Evolutionary conservation across 352 stramenopile species (phyloP), one percentile per base, ranked within the genome.

Genomic region (Phytophthora sp.): DNA sequence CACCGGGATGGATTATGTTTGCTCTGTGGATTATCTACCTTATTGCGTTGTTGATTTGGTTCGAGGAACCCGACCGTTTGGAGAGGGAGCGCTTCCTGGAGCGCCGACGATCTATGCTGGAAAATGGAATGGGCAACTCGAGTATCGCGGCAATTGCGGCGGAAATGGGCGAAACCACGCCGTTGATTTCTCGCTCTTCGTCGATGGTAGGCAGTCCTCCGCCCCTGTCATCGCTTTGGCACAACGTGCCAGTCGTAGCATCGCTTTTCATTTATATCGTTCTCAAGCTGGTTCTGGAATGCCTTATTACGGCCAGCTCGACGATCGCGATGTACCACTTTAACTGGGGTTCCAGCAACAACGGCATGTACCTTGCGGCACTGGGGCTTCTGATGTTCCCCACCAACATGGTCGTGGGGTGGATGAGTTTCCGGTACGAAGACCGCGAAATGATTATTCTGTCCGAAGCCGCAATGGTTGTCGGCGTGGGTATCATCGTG

Each of bases 351-450:
- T 89, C 86, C 23, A 92, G 78, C 31, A 72, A 86, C 38, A 89
- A 86, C 42, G 94, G 92, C 17, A 74, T 95, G 26, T 98, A 96
- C 61, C 74, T 98, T 42, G 89, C 90, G 23, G 78, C 89, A 20
- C 66, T 98, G 12, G 92, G 89, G 7, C 68, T 97, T 34, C 76
- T 97, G 38, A 96, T 98, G 85, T 97, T 98, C 60, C 94, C 94
- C 15, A 94, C 88, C 28, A 98, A 98, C 56, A 77, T 95, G 42
- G 65, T 94, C 15, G 89, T 98, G 18, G 92, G 90, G 39, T 91
- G 85, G 63, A 78, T 98, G 45, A 95, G 87, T 61, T 87, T 89
- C 51, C 83, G 78, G 15, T 97, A 97, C 54, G 89, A 97, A 62
- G 92, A 98, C 77, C 80, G 92, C 20, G 90, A 98, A 69, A 78